These are phyloP conservation scores for Puccinia brachypodii DNA, from an alignment of 1,284 basidiomycete species.

Conservation along the genomic window DNA sequence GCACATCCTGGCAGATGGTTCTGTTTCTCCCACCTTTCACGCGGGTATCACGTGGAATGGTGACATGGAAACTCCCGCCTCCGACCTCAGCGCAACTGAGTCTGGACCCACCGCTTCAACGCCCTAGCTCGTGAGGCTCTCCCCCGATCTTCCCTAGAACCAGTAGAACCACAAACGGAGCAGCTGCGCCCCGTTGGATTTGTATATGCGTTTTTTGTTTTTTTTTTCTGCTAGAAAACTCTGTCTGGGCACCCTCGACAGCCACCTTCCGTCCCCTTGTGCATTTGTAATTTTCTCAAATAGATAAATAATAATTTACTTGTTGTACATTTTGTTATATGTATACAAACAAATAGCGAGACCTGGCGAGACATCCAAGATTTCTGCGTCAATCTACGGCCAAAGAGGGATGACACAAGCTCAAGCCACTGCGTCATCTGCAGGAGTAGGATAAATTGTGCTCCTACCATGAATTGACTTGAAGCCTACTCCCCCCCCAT, in stretches of 20 bases:
- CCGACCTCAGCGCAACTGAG: not conserved
- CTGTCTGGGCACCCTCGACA: not conserved
- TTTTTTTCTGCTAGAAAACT: not conserved
- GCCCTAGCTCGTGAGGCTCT: not conserved
- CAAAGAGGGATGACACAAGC: not conserved
- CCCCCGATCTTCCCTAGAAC: not conserved
- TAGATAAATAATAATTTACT: no score
- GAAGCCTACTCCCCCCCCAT: no score
- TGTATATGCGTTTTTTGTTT: not conserved
- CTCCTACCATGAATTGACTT: not conserved
- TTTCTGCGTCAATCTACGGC: not conserved
- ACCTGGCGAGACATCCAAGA: not conserved
- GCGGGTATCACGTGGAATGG: not conserved
- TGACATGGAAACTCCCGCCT: no score
- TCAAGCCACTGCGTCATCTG: not conserved
- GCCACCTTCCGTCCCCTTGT: not conserved
- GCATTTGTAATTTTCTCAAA: not conserved
- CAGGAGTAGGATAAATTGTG: not conserved
- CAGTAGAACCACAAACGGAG: not conserved
- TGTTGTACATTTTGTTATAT: no score
- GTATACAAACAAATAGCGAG: no score
- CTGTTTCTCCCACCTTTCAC: no score
- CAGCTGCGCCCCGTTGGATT: not conserved
- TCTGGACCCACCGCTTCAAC: not conserved
- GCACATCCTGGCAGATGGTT: no score